A percentile compares a stretch with the other conserved stretches of the same genome.
These are phyloP conservation scores for Serpula lacrymans DNA, from an alignment of 768 basidiomycete genomes.

Conservation along the genomic window DNA sequence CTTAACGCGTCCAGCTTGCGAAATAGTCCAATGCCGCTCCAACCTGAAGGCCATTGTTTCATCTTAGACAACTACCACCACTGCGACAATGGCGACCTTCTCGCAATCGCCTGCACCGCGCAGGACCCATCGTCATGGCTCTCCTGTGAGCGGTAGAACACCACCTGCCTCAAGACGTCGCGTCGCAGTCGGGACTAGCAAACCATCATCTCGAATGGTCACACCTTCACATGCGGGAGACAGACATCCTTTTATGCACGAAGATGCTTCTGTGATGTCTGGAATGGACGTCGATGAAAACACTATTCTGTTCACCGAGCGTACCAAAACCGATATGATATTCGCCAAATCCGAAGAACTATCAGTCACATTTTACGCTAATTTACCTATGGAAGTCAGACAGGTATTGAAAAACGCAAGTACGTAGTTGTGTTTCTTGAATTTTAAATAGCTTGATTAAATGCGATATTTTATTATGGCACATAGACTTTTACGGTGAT, in stretches of 20 bases:
- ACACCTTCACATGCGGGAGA: slow-evolving; percentile 16
- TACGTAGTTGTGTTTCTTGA: slow-evolving; percentile 25
- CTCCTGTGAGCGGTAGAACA: slow-evolving; percentile 21
- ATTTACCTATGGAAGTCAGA: slow-evolving; percentile 70
- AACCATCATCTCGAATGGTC: too few species aligned
- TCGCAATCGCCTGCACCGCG: slow-evolving; percentile 59
- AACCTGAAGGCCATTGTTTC: too few species aligned
- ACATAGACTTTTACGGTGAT: slow-evolving; percentile 63
- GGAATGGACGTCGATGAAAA: slow-evolving; percentile 70
- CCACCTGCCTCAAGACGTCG: slow-evolving; percentile 16
- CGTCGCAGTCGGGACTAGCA: too few species aligned
- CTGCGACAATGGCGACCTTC: slow-evolving; percentile 57
- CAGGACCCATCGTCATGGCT: slow-evolving; percentile 37
- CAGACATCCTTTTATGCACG: slow-evolving; percentile 18
- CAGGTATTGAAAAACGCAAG: slow-evolving; percentile 69
- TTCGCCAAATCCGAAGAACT: slow-evolving; percentile 77
- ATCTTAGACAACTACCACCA: too few species aligned
- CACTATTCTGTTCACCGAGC: slow-evolving; percentile 35
- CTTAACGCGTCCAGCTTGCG: too few species aligned
- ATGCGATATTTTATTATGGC: not conserved
- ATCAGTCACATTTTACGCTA: slow-evolving; percentile 61
- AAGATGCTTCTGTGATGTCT: slow-evolving; percentile 44
- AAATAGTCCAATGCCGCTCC: too few species aligned
- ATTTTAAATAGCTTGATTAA: not conserved
- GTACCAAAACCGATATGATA: slow-evolving; percentile 35